These are phyloP conservation scores for Bruguiera parviflora DNA, from an alignment of 345 rosid species.

Conservation along the genomic window DNA sequence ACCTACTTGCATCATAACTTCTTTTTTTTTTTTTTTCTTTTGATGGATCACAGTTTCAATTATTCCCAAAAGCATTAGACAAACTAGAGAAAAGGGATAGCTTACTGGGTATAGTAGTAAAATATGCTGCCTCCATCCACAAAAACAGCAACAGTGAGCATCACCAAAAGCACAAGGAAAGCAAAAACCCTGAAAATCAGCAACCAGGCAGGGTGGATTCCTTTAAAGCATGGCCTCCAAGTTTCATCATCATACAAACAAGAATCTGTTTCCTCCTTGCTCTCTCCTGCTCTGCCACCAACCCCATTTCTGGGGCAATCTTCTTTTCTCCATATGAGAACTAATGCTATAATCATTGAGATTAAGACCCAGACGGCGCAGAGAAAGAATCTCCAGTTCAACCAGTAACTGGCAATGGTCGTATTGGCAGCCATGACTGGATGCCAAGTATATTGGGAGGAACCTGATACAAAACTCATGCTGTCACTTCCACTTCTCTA, in stretches of 20 bases:
- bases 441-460: conserved; percentile 50
- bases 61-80: neutral
- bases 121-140: conserved; percentile 74
- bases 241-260: conserved; percentile 60
- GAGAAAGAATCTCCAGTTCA: conserved; percentile 84
- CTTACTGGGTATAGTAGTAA: conserved; percentile 96
- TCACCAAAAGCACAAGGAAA: conserved; percentile 54
- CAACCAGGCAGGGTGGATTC: conserved; percentile 93
- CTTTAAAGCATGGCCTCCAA: conserved; percentile 79
- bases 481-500: conserved; percentile 15
- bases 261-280: conserved; percentile 43
- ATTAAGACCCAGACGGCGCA: conserved; percentile 58
- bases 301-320: conserved; percentile 16
- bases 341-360: conserved; percentile 32
- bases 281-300: conserved; percentile 24
- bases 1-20: too few relatives aligned
- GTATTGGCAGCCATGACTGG: conserved; percentile 62
- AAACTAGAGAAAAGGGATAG: conserved; percentile 3
- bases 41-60: neutral
- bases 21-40: too few relatives aligned
- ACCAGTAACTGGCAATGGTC: conserved; percentile 66
- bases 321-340: conserved; percentile 68
- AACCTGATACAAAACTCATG: conserved; percentile 46
- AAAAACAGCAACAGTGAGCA: conserved; percentile 43
- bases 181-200: conserved; percentile 67